A percentile compares a stretch with the other conserved stretches of the same genome.
Conservation (phyloP, 1,139 yeast genomes). For the Entelexis sorbosivorans region DNA sequence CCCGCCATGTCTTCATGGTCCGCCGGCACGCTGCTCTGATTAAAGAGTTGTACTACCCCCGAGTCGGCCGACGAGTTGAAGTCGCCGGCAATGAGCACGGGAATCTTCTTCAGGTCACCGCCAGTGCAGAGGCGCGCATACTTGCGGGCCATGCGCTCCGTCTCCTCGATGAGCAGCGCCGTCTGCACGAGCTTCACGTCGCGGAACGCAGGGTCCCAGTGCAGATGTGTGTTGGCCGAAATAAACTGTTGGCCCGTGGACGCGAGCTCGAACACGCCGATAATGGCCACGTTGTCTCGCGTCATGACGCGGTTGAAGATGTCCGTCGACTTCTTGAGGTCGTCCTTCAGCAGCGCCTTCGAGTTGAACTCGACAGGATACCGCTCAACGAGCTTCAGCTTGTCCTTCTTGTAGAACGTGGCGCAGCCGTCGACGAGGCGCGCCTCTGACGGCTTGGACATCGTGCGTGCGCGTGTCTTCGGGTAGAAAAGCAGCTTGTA, state of each 20-base stretch:
- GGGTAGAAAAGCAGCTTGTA: constrained; percentile 74
- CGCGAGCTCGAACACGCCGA: constrained; percentile 63
- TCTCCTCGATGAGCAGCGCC: constrained; percentile 79
- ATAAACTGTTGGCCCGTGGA: constrained; percentile 58
- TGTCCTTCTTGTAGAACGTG: constrained; percentile 60
- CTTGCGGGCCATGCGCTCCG: constrained; percentile 52
- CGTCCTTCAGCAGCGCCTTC: constrained; percentile 77
- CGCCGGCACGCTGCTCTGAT: constrained; percentile 56
- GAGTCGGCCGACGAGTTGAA: constrained; percentile 79
- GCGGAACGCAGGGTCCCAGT: constrained; percentile 95
- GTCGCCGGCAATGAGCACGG: constrained; percentile 78
- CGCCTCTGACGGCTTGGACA: constrained; percentile 57
- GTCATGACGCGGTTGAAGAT: constrained; percentile 92
- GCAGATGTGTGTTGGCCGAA: constrained; percentile 85
- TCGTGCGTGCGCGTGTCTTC: constrained; percentile 86
- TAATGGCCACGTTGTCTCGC: constrained; percentile 83
- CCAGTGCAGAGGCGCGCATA: constrained; percentile 34
- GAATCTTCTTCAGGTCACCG: constrained; percentile 49
- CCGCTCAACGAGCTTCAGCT: constrained; percentile 61
- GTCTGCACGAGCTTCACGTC: constrained; percentile 96
- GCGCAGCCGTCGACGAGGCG: constrained; percentile 97
- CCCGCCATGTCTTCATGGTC: constrained; percentile 74
- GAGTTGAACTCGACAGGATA: constrained; percentile 77
- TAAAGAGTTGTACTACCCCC: constrained; percentile 84
- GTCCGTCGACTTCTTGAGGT: constrained; percentile 86